phyloP scores from a whole-genome alignment of 345 rosid species.

The Leavenworthia alabamica region DNA sequence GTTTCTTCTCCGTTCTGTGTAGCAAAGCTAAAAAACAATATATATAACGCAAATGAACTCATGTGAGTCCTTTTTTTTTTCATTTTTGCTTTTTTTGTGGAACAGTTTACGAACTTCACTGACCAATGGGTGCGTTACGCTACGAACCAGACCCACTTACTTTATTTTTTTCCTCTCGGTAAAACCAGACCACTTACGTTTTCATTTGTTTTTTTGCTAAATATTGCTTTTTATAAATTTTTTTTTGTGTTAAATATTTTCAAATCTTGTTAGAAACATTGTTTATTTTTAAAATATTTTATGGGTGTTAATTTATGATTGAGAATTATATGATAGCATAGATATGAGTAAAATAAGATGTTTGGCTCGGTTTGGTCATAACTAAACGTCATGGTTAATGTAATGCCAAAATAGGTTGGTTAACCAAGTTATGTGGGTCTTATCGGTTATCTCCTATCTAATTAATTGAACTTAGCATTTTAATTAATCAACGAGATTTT shows the following conservation, averaged over 20 bases:
- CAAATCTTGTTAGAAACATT: not conserved
- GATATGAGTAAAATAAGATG: not conserved
- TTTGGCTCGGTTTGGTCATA: not conserved
- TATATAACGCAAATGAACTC: not conserved
- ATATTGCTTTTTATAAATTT: not conserved
- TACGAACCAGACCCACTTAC: not conserved
- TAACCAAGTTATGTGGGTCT: constrained; percentile 11
- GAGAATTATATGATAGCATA: no score
- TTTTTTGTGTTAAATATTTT: not conserved
- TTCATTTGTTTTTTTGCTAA: not conserved
- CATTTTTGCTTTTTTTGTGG: not conserved
- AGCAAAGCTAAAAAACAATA: not conserved
- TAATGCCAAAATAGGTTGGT: constrained; percentile 19
- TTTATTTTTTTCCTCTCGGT: not conserved
- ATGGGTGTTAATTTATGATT: not conserved
- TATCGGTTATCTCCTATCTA: not conserved
- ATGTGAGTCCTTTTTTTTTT: not conserved
- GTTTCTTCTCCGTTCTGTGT: not conserved
- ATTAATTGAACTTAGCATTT: not conserved
- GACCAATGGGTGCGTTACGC: constrained; percentile 17
- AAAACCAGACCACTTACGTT: not conserved
- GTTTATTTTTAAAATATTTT: not conserved
- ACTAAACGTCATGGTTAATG: not conserved
- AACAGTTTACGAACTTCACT: constrained; percentile 19
- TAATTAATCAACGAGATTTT: not conserved